Percentiles rank a stretch among this genome's conserved stretches.
Evolutionary conservation across 805 yeast species (phyloP).

Genomic region (Yamadazyma laniorum): DNA sequence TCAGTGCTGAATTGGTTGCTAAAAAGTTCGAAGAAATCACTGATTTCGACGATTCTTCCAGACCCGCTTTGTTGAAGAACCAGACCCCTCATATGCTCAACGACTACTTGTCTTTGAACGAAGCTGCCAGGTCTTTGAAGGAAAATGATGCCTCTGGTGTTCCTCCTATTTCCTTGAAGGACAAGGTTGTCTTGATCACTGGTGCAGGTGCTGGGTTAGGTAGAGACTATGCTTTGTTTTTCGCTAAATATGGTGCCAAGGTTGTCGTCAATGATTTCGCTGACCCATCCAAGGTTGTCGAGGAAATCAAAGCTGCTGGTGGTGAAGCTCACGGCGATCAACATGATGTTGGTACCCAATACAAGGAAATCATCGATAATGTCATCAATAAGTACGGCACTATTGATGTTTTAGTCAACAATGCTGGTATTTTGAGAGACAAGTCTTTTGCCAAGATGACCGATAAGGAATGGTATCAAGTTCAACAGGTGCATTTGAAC

Average conservation of each 20-base stretch:
- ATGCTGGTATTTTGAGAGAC: slow-evolving; percentile 94
- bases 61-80: slow-evolving; percentile 46
- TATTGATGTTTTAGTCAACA: slow-evolving; percentile 82
- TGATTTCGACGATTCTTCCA: slow-evolving; percentile 58
- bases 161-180: slow-evolving; percentile 58
- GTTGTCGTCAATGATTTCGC: slow-evolving; percentile 89
- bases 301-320: slow-evolving; percentile 69
- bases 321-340: slow-evolving; percentile 81
- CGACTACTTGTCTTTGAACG: slow-evolving; percentile 64
- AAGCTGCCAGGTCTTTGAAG: slow-evolving; percentile 50
- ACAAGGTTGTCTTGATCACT: slow-evolving; percentile 85
- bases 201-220: slow-evolving; percentile 98
- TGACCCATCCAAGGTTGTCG: slow-evolving; percentile 70
- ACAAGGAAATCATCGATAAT: slow-evolving; percentile 71
- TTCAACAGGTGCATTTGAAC: slow-evolving; percentile 73
- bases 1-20: slow-evolving; percentile 84
- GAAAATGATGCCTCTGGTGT: slow-evolving; percentile 45
- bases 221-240: slow-evolving; percentile 78
- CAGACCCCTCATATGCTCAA: slow-evolving; percentile 72
- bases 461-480: slow-evolving; percentile 78
- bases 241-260: slow-evolving; percentile 91
- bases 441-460: slow-evolving; percentile 82
- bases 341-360: slow-evolving; percentile 76
- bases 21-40: slow-evolving; percentile 60
- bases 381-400: slow-evolving; percentile 77